phyloP scores from a whole-genome alignment of 2,329 filamentous ascomycete genomes.

The Cladosporium sp. region DNA sequence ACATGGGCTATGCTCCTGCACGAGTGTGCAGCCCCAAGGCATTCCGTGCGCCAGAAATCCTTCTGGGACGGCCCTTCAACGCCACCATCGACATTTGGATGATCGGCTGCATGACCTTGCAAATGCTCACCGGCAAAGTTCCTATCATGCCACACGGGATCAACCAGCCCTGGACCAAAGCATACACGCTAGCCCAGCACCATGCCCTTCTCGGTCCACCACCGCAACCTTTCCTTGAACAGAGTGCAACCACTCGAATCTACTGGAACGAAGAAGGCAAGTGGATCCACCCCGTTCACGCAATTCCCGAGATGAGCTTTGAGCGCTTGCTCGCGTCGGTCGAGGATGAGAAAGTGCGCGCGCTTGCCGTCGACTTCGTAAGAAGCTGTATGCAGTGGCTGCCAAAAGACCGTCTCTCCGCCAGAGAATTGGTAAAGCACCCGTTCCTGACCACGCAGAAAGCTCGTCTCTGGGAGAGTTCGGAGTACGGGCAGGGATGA shows the following conservation, averaged over 20 bases:
- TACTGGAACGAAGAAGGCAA: conserved; percentile 13
- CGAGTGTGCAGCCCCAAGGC: conserved; percentile 10
- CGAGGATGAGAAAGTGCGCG: neutral
- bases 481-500: neutral
- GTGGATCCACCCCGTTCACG: conserved; percentile 2
- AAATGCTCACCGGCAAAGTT: conserved; percentile 54
- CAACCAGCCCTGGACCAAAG: conserved; percentile 17
- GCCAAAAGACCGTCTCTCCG: conserved; percentile 3
- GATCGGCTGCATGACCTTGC: conserved; percentile 55
- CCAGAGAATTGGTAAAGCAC: conserved; percentile 4
- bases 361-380: conserved; percentile 12
- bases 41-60: conserved; percentile 14
- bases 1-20: neutral
- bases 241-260: neutral
- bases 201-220: conserved; percentile 18
- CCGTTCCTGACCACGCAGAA: neutral
- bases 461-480: neutral
- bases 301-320: neutral
- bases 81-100: conserved; percentile 64
- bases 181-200: conserved; percentile 18
- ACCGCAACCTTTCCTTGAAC: neutral
- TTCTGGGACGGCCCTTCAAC: conserved; percentile 36
- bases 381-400: conserved; percentile 10
- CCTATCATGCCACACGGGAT: conserved; percentile 21
- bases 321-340: conserved; percentile 3